phyloP scores from a whole-genome alignment of 2,329 filamentous ascomycete genomes.

The Stagonosporopsis rhizophila region DNA sequence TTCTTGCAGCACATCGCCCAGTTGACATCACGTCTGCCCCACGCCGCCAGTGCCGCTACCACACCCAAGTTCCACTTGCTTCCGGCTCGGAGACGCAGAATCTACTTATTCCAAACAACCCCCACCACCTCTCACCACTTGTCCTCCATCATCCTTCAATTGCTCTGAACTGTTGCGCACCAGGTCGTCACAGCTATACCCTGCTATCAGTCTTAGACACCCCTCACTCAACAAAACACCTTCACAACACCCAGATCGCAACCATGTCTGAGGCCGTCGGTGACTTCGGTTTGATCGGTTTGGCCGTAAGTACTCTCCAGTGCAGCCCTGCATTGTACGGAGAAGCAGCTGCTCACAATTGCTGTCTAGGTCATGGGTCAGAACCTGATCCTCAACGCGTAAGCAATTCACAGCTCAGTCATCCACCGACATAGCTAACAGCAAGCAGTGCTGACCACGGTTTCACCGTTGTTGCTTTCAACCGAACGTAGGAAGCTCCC shows the following conservation, averaged over 20 bases:
- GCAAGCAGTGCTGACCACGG: conserved; percentile 60
- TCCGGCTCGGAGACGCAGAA: conserved; percentile 39
- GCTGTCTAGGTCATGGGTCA: conserved; percentile 55
- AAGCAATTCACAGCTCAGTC: conserved; percentile 35
- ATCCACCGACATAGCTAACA: conserved; percentile 37
- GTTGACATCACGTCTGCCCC: conserved; percentile 40
- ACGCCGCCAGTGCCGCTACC: conserved; percentile 36
- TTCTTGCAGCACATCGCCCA: conserved; percentile 29
- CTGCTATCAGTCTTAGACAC: conserved; percentile 33
- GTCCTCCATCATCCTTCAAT: conserved; percentile 36
- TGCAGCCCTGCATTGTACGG: not conserved
- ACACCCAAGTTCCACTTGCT: conserved; percentile 29
- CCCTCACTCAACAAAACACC: conserved; percentile 19
- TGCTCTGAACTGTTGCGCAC: conserved; percentile 38
- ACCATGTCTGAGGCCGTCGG: conserved; percentile 53
- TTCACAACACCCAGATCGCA: conserved; percentile 21
- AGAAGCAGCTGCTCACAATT: conserved; percentile 27
- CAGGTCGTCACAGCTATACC: conserved; percentile 41
- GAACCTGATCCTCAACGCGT: conserved; percentile 63
- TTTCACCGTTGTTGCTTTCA: conserved; percentile 97
- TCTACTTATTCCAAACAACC: conserved; percentile 44
- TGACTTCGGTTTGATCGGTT: conserved; percentile 61
- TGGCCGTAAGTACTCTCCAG: conserved; percentile 50
- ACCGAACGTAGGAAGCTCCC: conserved; percentile 71
- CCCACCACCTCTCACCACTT: conserved; percentile 35